phyloP scores from a whole-genome alignment of 1,139 yeast species.

The Candida mesenterica region DNA sequence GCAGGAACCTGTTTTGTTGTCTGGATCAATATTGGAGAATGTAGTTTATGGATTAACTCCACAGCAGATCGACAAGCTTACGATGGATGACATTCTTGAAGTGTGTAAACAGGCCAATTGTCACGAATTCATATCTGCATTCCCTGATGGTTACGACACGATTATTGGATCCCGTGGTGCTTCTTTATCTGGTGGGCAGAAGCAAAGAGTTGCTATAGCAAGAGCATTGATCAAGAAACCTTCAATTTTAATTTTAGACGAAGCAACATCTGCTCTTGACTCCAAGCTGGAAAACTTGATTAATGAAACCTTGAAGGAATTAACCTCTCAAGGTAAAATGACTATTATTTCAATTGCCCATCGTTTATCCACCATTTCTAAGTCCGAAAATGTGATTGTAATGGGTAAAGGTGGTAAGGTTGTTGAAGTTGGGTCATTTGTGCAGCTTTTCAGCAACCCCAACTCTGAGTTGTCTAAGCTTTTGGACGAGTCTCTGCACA shows the following conservation, averaged over 20 bases:
- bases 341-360: slow-evolving; percentile 94
- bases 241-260: slow-evolving; percentile 62
- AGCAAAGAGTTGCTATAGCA: slow-evolving; percentile 86
- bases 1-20: slow-evolving; percentile 81
- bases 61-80: slow-evolving; percentile 41
- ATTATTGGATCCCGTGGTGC: slow-evolving; percentile 58
- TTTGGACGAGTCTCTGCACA: slow-evolving; percentile 36
- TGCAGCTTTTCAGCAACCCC: slow-evolving; percentile 42
- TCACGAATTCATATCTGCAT: slow-evolving; percentile 49
- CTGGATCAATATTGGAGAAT: slow-evolving; percentile 78
- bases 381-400: slow-evolving; percentile 57
- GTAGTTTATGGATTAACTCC: slow-evolving; percentile 72
- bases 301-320: slow-evolving; percentile 56
- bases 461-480: slow-evolving; percentile 44
- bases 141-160: slow-evolving; percentile 56
- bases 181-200: slow-evolving; percentile 79
- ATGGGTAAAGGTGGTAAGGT: slow-evolving; percentile 45
- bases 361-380: slow-evolving; percentile 73
- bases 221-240: slow-evolving; percentile 72
- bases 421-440: slow-evolving; percentile 42
- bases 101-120: slow-evolving; percentile 54
- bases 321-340: slow-evolving; percentile 56
- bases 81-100: slow-evolving; percentile 41
- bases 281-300: slow-evolving; percentile 69
- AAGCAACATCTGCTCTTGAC: slow-evolving; percentile 79